phyloP scores from a whole-genome alignment of 441 rosid species.

The Gossypium aridum region DNA sequence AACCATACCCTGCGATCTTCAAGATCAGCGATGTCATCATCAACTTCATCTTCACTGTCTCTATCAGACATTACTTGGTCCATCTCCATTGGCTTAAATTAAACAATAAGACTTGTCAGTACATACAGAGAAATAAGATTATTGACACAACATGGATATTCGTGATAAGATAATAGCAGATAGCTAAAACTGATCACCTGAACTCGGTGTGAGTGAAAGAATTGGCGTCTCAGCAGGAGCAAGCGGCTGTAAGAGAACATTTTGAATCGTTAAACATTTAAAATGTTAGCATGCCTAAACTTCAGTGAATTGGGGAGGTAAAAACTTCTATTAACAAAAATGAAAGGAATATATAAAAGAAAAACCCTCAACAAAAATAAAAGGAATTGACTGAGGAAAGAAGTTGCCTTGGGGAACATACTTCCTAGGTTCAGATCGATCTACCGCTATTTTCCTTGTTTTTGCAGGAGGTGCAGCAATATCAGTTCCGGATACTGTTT shows the following conservation, averaged over 20 bases:
- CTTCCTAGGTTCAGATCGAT: conserved; percentile 40
- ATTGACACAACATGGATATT: background rate
- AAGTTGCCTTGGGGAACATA: conserved; percentile 11
- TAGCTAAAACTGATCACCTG: conserved; percentile 31
- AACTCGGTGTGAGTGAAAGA: conserved; percentile 49
- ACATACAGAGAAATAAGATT: background rate
- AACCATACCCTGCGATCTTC: conserved; percentile 46
- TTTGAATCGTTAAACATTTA: background rate
- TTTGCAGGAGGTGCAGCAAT: conserved; percentile 24
- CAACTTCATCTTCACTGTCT: conserved; percentile 51
- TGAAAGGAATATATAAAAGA: background rate
- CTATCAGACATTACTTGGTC: conserved; percentile 40
- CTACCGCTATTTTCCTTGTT: conserved; percentile 28
- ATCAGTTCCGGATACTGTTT: conserved; percentile 31
- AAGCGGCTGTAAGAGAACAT: conserved; percentile 27
- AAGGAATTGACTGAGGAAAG: background rate
- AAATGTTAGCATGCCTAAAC: background rate
- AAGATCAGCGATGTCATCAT: conserved; percentile 43
- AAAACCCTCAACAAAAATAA: background rate
- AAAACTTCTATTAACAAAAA: background rate
- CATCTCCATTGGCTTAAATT: conserved; percentile 37
- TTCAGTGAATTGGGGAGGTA: background rate
- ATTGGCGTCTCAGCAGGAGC: conserved; percentile 37
- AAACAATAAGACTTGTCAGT: conserved; percentile 5
- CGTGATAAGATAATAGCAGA: conserved; percentile 8